Conservation (phyloP, 169 alveolate genomes). For the Cystoisospora suis region DNA sequence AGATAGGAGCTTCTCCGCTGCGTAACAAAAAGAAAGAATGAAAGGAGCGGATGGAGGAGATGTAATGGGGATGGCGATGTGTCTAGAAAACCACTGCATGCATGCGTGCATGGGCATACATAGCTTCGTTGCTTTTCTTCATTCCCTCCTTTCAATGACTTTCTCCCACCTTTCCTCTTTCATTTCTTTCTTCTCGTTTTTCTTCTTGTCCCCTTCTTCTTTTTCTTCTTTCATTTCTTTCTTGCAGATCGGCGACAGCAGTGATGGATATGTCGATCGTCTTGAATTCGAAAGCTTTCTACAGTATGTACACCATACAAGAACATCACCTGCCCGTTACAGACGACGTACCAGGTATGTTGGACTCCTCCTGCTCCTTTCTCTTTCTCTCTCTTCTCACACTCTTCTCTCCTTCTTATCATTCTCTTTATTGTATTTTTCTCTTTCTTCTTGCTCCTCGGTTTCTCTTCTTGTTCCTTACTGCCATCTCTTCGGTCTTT, state of each 20-base stretch:
- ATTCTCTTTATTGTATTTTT: neutral
- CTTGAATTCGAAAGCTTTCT: neutral
- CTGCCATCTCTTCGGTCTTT: neutral
- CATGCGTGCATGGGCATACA: too few relatives aligned
- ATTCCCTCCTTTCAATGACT: too few relatives aligned
- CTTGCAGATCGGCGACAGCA: slow-evolving; percentile 22
- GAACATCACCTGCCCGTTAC: neutral
- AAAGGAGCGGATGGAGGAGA: too few relatives aligned
- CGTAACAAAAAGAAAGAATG: too few relatives aligned
- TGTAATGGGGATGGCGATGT: too few relatives aligned
- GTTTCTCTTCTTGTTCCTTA: neutral
- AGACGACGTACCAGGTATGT: neutral
- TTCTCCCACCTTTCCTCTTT: too few relatives aligned
- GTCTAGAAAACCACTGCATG: too few relatives aligned
- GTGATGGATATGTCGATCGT: slow-evolving; percentile 8
- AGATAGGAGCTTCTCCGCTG: too few relatives aligned
- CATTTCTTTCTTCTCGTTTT: too few relatives aligned
- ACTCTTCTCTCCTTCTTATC: neutral
- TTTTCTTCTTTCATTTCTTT: too few relatives aligned
- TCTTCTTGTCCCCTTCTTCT: too few relatives aligned
- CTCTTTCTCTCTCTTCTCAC: neutral
- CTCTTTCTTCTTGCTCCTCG: neutral
- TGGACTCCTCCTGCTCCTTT: neutral
- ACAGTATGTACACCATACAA: slow-evolving; percentile 20
- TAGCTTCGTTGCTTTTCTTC: too few relatives aligned